phyloP scores from a whole-genome alignment of 768 basidiomycete genomes.

The Auriscalpium vulgare region DNA sequence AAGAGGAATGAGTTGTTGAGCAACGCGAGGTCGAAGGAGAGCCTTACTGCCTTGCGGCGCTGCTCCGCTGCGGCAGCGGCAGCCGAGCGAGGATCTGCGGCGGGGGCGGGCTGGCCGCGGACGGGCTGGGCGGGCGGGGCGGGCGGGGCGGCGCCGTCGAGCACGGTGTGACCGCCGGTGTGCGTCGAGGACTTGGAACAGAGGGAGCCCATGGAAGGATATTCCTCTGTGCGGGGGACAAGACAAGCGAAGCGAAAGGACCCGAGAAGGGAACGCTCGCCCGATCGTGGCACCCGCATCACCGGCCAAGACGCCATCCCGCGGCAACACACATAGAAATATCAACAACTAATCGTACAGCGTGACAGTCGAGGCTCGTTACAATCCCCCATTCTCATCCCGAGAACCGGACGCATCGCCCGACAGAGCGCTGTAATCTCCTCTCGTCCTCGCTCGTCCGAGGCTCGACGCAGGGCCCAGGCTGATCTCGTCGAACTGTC shows the following conservation, averaged over 20 bases:
- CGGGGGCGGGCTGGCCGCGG: slow-evolving; percentile 1
- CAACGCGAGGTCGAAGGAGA: not conserved
- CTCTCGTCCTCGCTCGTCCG: not conserved
- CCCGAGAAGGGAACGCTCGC: not conserved
- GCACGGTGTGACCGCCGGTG: slow-evolving; percentile 25
- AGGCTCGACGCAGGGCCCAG: not conserved
- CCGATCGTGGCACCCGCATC: no score
- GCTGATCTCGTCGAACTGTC: slow-evolving; percentile 8
- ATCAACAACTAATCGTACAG: not conserved
- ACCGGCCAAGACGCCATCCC: no score
- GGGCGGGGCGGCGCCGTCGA: slow-evolving; percentile 1
- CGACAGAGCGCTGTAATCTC: slow-evolving; percentile 6
- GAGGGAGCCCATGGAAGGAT: slow-evolving; percentile 25
- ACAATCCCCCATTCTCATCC: not conserved
- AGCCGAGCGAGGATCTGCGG: slow-evolving; percentile 22
- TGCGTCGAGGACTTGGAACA: slow-evolving; percentile 28
- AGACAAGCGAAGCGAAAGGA: not conserved
- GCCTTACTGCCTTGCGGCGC: slow-evolving; percentile 25
- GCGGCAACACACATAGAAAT: not conserved
- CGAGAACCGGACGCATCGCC: not conserved
- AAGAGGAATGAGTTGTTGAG: not conserved
- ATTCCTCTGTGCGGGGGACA: not conserved
- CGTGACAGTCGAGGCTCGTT: not conserved
- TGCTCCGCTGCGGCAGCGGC: slow-evolving; percentile 30
- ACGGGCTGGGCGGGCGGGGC: not conserved